These are phyloP conservation scores for Casaregolazyma suthepensis DNA, from an alignment of 1,139 yeast species.

Conservation along the genomic window DNA sequence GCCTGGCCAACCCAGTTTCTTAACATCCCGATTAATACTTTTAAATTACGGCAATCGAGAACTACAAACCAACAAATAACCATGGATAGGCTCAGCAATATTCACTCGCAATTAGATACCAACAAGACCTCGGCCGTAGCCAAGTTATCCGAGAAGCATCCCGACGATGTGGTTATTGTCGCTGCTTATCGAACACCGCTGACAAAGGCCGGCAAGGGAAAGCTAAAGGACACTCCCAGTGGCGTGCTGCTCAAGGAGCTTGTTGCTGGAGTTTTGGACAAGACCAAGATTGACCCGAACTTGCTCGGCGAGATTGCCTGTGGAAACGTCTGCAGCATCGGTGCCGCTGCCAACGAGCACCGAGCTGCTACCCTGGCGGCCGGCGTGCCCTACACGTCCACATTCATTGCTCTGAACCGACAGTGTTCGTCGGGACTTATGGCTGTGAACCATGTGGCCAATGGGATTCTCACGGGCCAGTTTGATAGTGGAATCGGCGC, in stretches of 20 bases:
- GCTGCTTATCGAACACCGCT: slow-evolving; percentile 87
- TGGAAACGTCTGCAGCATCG: slow-evolving; percentile 84
- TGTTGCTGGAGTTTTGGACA: slow-evolving; percentile 54
- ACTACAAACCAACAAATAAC: slow-evolving; percentile 5
- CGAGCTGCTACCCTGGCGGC: slow-evolving; percentile 72
- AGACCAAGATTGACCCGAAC: slow-evolving; percentile 54
- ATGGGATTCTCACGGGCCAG: slow-evolving; percentile 80
- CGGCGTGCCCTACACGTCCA: slow-evolving; percentile 63
- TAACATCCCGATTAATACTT: not conserved
- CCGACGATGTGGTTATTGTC: slow-evolving; percentile 82
- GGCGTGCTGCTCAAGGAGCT: slow-evolving; percentile 68
- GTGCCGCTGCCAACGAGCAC: slow-evolving; percentile 91
- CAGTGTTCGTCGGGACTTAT: slow-evolving; percentile 93
- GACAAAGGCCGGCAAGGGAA: slow-evolving; percentile 80
- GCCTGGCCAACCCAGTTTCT: not conserved
- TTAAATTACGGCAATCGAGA: not conserved
- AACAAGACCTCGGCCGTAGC: slow-evolving; percentile 28
- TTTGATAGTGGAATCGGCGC: slow-evolving; percentile 86
- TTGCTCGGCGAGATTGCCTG: slow-evolving; percentile 75
- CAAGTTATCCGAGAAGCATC: slow-evolving; percentile 50
- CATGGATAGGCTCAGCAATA: slow-evolving; percentile 32
- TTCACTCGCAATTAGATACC: slow-evolving; percentile 29
- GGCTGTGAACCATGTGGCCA: slow-evolving; percentile 85
- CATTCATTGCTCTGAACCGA: slow-evolving; percentile 80
- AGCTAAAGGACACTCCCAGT: slow-evolving; percentile 67